Evolutionary conservation across 257 asterid genomes (phyloP).

Genomic region (Anisodus acutangulus): DNA sequence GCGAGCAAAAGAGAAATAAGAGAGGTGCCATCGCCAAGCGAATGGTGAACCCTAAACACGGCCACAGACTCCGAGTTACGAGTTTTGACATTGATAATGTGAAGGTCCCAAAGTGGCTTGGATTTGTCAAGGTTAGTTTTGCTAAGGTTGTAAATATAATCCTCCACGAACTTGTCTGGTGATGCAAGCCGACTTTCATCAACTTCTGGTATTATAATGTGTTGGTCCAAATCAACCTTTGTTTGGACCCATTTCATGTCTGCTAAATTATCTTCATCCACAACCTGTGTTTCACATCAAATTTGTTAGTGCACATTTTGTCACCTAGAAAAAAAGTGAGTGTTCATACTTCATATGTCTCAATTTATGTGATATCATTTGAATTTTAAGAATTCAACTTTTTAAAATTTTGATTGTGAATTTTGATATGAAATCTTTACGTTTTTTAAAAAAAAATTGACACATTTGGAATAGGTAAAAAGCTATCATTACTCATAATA

Average conservation of each 20-base stretch:
- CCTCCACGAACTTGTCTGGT: constrained; percentile 19
- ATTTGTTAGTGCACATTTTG: not conserved
- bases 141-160: constrained; percentile 23
- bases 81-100: constrained; percentile 25
- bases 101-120: constrained; percentile 34
- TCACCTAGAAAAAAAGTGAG: not conserved
- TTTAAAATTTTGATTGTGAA: no score
- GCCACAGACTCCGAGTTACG: constrained; percentile 10
- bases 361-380: no score
- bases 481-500: no score
- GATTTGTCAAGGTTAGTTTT: constrained; percentile 8
- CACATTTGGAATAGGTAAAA: no score
- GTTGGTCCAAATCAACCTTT: constrained; percentile 42
- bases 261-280: constrained; percentile 35
- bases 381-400: no score
- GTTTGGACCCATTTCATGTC: constrained; percentile 48
- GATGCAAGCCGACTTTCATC: constrained; percentile 10
- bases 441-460: no score
- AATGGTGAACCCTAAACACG: constrained; percentile 30
- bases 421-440: no score
- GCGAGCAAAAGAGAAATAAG: constrained; percentile 32
- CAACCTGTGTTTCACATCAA: constrained; percentile 28
- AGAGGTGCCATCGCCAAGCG: constrained; percentile 34
- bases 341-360: no score
- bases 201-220: constrained; percentile 34